Evolutionary conservation across 768 basidiomycete genomes (phyloP).

Genomic region (Lentinula raphanica): DNA sequence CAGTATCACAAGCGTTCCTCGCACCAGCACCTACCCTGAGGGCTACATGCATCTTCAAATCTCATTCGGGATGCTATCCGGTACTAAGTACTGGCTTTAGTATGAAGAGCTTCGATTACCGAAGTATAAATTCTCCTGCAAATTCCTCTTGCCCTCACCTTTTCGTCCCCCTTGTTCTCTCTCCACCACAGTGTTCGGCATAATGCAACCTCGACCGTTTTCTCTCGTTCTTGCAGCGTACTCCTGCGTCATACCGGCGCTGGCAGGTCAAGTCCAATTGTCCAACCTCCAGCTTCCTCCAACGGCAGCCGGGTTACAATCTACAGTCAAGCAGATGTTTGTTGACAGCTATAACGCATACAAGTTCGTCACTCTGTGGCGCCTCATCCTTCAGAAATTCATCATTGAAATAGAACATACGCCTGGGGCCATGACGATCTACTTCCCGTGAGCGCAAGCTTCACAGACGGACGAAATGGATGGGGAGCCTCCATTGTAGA

Average conservation of each 20-base stretch:
- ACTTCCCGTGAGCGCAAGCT: slow-evolving; percentile 9
- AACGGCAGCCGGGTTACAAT: slow-evolving; percentile 24
- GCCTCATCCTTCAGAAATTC: no score
- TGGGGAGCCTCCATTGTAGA: slow-evolving; percentile 31
- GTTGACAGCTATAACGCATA: slow-evolving; percentile 38
- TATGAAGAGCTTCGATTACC: background rate
- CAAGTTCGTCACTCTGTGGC: slow-evolving; percentile 26
- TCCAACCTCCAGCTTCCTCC: slow-evolving; percentile 31
- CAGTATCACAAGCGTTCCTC: background rate
- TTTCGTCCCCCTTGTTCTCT: background rate
- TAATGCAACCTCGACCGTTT: background rate
- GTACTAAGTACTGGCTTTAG: background rate
- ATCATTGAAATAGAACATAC: slow-evolving; percentile 26
- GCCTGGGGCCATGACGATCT: slow-evolving; percentile 48
- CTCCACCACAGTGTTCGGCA: background rate
- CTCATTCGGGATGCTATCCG: background rate
- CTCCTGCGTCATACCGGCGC: background rate
- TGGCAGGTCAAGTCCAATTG: slow-evolving; percentile 28
- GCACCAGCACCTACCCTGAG: background rate
- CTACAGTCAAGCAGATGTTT: slow-evolving; percentile 38
- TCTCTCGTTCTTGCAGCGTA: background rate
- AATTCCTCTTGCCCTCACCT: background rate
- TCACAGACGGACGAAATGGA: slow-evolving; percentile 11
- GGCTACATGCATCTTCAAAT: background rate
- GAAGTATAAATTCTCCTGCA: background rate